Conservation (phyloP, 2,329 filamentous ascomycete species). For the Colletotrichum noveboracense region DNA sequence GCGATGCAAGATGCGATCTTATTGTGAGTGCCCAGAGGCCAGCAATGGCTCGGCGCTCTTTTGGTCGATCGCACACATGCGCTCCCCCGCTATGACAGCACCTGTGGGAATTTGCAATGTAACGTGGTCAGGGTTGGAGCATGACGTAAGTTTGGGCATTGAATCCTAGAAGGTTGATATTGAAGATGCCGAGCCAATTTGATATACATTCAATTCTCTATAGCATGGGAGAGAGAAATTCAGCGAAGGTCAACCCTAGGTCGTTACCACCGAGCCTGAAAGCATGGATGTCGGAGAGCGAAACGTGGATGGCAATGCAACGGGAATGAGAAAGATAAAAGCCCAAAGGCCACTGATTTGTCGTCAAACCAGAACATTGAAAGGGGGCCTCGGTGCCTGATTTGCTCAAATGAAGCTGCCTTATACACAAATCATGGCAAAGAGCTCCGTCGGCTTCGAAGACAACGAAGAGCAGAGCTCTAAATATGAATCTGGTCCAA, state of each 20-base stretch:
- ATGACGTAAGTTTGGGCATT: constrained; percentile 1
- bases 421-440: neutral
- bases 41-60: neutral
- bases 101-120: constrained; percentile 8
- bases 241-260: neutral
- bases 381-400: neutral
- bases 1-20: neutral
- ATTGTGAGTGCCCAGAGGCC: neutral
- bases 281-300: neutral
- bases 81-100: constrained; percentile 17
- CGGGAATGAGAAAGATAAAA: neutral
- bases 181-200: neutral
- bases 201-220: neutral
- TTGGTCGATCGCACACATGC: neutral
- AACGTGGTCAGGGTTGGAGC: neutral
- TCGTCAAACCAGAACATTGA: neutral
- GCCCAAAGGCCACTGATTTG: neutral
- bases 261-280: neutral
- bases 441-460: neutral
- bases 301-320: neutral
- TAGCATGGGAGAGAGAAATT: neutral
- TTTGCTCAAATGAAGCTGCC: neutral
- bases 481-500: neutral
- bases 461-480: neutral
- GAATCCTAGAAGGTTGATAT: neutral